Base-by-base conservation (phyloP, 2,329 filamentous ascomycete genomes). In the Teratosphaeria gauchensis region DNA sequence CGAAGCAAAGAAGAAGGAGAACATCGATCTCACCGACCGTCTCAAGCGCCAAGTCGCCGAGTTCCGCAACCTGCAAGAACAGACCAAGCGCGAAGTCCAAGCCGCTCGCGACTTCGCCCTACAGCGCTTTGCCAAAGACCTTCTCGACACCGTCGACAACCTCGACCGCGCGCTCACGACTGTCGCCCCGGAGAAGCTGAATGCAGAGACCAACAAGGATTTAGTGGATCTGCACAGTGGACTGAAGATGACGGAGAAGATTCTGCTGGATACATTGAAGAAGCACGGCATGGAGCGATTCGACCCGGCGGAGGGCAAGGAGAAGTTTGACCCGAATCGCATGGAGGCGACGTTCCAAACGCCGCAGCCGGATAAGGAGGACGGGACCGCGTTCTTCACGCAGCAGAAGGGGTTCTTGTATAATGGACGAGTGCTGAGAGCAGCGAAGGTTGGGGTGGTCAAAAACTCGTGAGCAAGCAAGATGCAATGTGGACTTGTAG, bases 281-380 rank as follows among this genome's bases (percentile, higher is more conserved):
- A 96, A 95, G 81, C 94, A 99, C 75, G 94, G 94, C 58, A 80
- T 99, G 62, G 89, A 95, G 80, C 82, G 92, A 66, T 90, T 96
- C 73, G 85, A 92, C 72, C 92, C 94, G 19, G 76, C 74, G 58
- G 78, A 78, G 38, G 78, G 84, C 64, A 82, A 85, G 67, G 87
- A 94, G 73, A 91, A 90, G 76, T 99, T 99, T 80, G 88, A 99
- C 78, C 92, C 94, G 65, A 96, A 96, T 76, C 82, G 89, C 76
- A 94, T 97, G 74, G 94, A 99, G 81, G 94, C 94, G 42, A 94
- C 90, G 24, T 97, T 97, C 78, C 92, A 95, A 86, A 85, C 90
- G 9, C 90, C 91, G 51, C 84, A 90, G 78, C 82, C 86, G 56
- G 91, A 85, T 66, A 95, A 95, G 81, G 88, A 96, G 75, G 85